These are phyloP conservation scores for Lactarius hatsudake DNA, from an alignment of 768 basidiomycete genomes.

Conservation along the genomic window DNA sequence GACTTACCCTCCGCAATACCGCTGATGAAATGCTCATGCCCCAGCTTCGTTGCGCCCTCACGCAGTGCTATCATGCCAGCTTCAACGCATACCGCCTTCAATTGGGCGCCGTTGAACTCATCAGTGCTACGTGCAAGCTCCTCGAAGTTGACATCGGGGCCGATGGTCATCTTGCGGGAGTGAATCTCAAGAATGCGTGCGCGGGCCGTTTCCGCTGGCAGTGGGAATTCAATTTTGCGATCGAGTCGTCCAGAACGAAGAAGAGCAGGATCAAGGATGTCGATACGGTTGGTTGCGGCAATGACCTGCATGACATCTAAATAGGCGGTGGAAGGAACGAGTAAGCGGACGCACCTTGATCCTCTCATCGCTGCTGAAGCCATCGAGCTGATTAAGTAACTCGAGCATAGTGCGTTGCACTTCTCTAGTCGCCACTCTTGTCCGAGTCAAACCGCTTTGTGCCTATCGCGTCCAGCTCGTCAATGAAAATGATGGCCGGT, in stretches of 20 bases:
- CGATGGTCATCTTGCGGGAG: slow-evolving; percentile 91
- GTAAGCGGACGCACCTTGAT: slow-evolving; percentile 70
- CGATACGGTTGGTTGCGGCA: slow-evolving; percentile 97
- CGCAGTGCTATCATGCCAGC: slow-evolving; percentile 98
- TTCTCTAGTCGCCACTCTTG: slow-evolving; percentile 97
- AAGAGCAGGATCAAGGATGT: slow-evolving; percentile 97
- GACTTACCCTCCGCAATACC: slow-evolving; percentile 79
- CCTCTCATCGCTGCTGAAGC: slow-evolving; percentile 93
- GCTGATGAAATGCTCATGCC: slow-evolving; percentile 94
- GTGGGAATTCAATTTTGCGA: slow-evolving; percentile 97
- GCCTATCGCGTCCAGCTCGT: slow-evolving; percentile 97
- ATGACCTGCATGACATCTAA: slow-evolving; percentile 68
- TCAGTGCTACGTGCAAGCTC: slow-evolving; percentile 96
- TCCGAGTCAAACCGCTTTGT: slow-evolving; percentile 99
- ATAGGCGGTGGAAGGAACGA: slow-evolving; percentile 2
- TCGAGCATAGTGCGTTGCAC: slow-evolving; percentile 99
- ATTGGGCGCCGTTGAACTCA: slow-evolving; percentile 96
- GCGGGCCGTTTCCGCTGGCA: slow-evolving; percentile 95
- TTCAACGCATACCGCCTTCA: slow-evolving; percentile 98
- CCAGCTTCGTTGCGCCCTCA: slow-evolving; percentile 85
- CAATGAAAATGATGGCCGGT: slow-evolving; percentile 98
- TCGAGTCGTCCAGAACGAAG: slow-evolving; percentile 97
- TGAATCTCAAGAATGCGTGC: slow-evolving; percentile 96
- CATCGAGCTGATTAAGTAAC: slow-evolving; percentile 95
- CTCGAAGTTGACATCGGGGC: slow-evolving; percentile 90